phyloP scores from a whole-genome alignment of 495 filamentous ascomycete species.

The Glonium stellatum region DNA sequence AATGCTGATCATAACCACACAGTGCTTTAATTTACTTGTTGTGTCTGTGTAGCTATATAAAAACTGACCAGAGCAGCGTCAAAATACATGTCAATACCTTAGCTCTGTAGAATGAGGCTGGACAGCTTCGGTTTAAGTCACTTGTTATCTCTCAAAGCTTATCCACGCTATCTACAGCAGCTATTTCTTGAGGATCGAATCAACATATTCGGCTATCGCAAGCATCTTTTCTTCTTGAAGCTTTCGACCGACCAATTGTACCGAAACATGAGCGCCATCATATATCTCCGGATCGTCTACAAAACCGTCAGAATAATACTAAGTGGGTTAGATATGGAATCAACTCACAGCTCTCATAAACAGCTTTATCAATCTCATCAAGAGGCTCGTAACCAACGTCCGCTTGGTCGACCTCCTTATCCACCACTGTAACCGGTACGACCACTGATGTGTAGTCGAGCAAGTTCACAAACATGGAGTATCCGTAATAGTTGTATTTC shows the following conservation, averaged over 20 bases:
- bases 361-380: slow-evolving; percentile 40
- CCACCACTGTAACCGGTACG: slow-evolving; percentile 52
- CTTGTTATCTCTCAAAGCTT: too few species aligned
- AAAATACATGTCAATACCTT: too few species aligned
- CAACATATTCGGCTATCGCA: slow-evolving; percentile 39
- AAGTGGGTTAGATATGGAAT: not conserved
- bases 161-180: too few species aligned
- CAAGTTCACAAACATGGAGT: slow-evolving; percentile 47
- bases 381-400: slow-evolving; percentile 35
- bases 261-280: slow-evolving; percentile 41
- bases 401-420: slow-evolving; percentile 48
- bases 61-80: too few species aligned
- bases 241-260: slow-evolving; percentile 43
- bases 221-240: slow-evolving; percentile 46
- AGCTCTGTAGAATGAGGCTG: too few species aligned
- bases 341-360: slow-evolving; percentile 49
- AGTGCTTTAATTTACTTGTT: too few species aligned
- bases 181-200: slow-evolving; percentile 11
- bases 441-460: slow-evolving; percentile 53
- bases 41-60: too few species aligned
- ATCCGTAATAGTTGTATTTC: slow-evolving; percentile 46
- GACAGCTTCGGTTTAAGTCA: too few species aligned
- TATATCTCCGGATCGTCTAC: slow-evolving; percentile 44
- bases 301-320: slow-evolving; percentile 10
- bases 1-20: too few species aligned